Conservation (phyloP, 768 basidiomycete genomes). For the Saitozyma podzolica region DNA sequence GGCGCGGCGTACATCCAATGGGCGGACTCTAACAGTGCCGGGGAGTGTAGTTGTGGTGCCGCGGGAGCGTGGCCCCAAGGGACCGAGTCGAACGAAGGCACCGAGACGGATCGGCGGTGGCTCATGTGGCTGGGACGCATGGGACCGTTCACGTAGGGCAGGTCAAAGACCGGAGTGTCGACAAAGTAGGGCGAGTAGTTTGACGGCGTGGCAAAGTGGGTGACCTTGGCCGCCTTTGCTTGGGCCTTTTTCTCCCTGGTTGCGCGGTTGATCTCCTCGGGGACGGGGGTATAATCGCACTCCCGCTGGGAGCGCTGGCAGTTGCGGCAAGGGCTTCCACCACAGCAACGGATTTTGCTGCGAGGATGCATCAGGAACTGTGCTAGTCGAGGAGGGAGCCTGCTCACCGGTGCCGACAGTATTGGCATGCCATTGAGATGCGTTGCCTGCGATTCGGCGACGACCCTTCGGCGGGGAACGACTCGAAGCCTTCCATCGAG, state of each 20-base stretch:
- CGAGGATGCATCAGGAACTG: neutral
- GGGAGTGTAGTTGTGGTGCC: slow-evolving; percentile 35
- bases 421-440: slow-evolving; percentile 46
- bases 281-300: slow-evolving; percentile 47
- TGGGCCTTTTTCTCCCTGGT: slow-evolving; percentile 45
- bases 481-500: slow-evolving; percentile 18
- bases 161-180: slow-evolving; percentile 26
- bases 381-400: neutral
- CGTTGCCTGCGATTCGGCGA: slow-evolving; percentile 33
- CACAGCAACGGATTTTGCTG: slow-evolving; percentile 46
- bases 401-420: slow-evolving; percentile 46
- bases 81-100: slow-evolving; percentile 22
- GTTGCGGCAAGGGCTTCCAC: slow-evolving; percentile 41
- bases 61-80: slow-evolving; percentile 32
- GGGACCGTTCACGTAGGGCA: slow-evolving; percentile 18
- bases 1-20: slow-evolving; percentile 43
- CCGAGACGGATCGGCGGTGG: slow-evolving; percentile 36
- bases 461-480: slow-evolving; percentile 6
- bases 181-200: slow-evolving; percentile 31
- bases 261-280: slow-evolving; percentile 48
- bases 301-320: slow-evolving; percentile 39
- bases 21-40: slow-evolving; percentile 40
- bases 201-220: slow-evolving; percentile 7
- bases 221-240: slow-evolving; percentile 33
- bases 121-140: slow-evolving; percentile 17